Evolutionary conservation across 73 alveolate species (phyloP).

Genomic region (Tetrahymena borealis): DNA sequence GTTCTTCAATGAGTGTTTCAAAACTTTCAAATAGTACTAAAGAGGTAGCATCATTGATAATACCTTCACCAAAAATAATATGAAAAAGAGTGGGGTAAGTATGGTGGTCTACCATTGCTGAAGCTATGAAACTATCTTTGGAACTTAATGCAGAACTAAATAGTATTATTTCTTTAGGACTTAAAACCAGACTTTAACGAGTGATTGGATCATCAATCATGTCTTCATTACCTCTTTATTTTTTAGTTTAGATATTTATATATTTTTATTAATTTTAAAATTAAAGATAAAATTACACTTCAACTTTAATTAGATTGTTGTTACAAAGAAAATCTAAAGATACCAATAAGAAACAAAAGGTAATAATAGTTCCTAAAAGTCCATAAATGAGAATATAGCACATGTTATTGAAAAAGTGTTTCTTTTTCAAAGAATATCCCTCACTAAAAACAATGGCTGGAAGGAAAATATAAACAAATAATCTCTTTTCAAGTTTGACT

Average conservation of each 20-base stretch:
- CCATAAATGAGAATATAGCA: conserved; percentile 75
- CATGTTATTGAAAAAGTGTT: conserved; percentile 78
- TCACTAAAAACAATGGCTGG: conserved; percentile 86
- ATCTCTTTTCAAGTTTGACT: conserved; percentile 17
- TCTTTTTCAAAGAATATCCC: conserved; percentile 80
- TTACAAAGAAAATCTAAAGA: neutral
- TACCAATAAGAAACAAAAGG: conserved; percentile 65
- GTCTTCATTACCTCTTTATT: neutral
- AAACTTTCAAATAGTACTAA: conserved; percentile 74
- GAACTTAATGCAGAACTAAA: conserved; percentile 68
- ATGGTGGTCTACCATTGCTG: conserved; percentile 58
- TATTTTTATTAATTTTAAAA: too few species aligned
- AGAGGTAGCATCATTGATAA: conserved; percentile 82
- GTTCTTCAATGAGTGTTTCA: neutral
- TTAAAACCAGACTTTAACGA: neutral
- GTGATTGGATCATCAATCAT: neutral
- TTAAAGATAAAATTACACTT: neutral
- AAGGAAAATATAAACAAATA: conserved; percentile 70
- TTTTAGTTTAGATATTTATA: too few species aligned
- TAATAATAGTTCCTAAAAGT: conserved; percentile 71
- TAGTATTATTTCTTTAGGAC: conserved; percentile 42
- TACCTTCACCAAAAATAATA: conserved; percentile 82
- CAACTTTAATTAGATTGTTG: neutral
- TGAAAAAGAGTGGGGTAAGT: conserved; percentile 70
- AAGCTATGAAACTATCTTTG: conserved; percentile 77